Conservation (phyloP, 169 alveolate species). For the Cryptosporidium canis region DNA sequence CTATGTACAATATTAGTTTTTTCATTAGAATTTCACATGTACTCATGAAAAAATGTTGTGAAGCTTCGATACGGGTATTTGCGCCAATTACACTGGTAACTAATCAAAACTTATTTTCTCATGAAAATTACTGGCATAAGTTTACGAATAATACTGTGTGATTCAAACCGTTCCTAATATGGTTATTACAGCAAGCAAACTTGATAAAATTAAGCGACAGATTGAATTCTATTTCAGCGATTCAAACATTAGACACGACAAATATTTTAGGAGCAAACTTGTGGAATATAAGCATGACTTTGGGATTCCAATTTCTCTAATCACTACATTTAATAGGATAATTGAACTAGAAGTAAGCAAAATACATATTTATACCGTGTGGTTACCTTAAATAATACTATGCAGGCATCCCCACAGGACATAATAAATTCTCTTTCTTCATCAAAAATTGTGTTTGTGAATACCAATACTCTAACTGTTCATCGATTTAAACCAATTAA, state of each 20-base stretch:
- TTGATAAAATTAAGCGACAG: constrained; percentile 37
- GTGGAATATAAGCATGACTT: constrained; percentile 4
- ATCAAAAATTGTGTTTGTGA: constrained; percentile 23
- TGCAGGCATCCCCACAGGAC: constrained; percentile 34
- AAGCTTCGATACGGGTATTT: too few species aligned
- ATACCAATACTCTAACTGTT: constrained; percentile 30
- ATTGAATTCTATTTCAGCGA: constrained; percentile 64
- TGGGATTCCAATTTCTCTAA: constrained; percentile 55
- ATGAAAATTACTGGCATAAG: background rate
- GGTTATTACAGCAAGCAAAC: background rate
- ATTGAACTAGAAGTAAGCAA: constrained; percentile 29
- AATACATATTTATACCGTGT: too few species aligned
- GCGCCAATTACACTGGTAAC: background rate
- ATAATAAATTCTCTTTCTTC: constrained; percentile 39
- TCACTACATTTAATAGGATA: constrained; percentile 24
- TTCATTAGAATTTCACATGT: too few species aligned
- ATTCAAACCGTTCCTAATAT: background rate
- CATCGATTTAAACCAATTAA: constrained; percentile 42
- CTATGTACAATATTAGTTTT: too few species aligned
- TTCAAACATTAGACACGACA: constrained; percentile 66
- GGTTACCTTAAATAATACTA: background rate
- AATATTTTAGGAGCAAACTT: constrained; percentile 18
- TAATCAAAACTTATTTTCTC: background rate
- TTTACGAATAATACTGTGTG: background rate
- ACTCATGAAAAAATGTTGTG: too few species aligned